Evolutionary conservation across 2,329 filamentous ascomycete genomes (phyloP), one percentile per base, ranked within the genome.

Genomic region (Monosporascus sp.): DNA sequence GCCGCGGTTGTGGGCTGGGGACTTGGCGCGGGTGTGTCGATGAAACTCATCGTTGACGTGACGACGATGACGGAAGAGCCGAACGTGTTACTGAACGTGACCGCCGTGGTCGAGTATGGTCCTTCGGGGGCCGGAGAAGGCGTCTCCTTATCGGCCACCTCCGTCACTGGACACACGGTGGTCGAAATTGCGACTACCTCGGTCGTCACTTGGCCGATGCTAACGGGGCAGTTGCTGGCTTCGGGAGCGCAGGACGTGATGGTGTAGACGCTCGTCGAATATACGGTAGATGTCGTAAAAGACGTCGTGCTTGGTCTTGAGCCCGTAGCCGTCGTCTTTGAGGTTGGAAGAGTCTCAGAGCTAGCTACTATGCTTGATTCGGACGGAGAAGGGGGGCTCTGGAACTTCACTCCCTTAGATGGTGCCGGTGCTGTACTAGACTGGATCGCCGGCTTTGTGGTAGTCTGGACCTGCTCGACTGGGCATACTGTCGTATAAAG

Each of bases 401-500:
- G 39, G n/a, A 14, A 42, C 9, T 11, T 42, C n/a, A 20, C 39
- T 24, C 9, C 39, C 8, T 20, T 42, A 5, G 39, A 42, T 11
- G 17, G 3, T 3, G 5, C 39, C 6, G 18, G 39, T 42, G 31
- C 24, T 27, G 31, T 14, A 24, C n/a, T 50, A 20, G 39, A n/a
- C 20, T 42, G n/a, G 39, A 18, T 20, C 17, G 47, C 57, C 15
- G 42, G 51, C 17, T 51, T 4, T 22, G 41, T 27, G 1, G 53
- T 53, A 15, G 58, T 54, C 36, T 57, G 51, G 27, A 48, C 51
- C 45, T 61, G 46, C 8, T 49, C 44, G 39, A 67, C 59, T 2
- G 65, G 65, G 34, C 65, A 65, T 15, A 67, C 49, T 6, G 65
- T 67, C 4, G 65, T 67, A 25, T 66, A 68, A 47, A 67, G 22